These are phyloP conservation scores for Leucoagaricus sp. DNA, from an alignment of 1,284 basidiomycete species.

Conservation along the genomic window DNA sequence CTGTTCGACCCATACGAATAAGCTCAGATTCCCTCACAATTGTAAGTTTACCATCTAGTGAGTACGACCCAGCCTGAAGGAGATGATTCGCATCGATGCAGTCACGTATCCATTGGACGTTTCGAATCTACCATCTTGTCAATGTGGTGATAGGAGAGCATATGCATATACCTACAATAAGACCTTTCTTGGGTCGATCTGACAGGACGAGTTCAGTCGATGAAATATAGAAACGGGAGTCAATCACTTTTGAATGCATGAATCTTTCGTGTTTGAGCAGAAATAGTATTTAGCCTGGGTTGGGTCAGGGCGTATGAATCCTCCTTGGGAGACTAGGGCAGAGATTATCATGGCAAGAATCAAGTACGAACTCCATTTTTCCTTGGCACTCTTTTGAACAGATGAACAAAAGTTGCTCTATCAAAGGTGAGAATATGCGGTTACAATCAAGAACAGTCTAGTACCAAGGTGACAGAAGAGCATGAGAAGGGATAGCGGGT, in stretches of 20 bases:
- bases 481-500: neutral
- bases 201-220: neutral
- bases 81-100: slow-evolving; percentile 42
- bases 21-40: too few relatives aligned
- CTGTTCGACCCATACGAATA: neutral
- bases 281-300: slow-evolving; percentile 39
- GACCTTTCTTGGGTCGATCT: neutral
- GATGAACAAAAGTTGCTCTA: slow-evolving; percentile 4
- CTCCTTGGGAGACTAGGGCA: slow-evolving; percentile 36
- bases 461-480: slow-evolving; percentile 6
- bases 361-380: neutral
- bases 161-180: slow-evolving; percentile 16
- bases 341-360: neutral
- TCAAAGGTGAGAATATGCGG: neutral
- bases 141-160: neutral
- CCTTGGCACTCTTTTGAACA: neutral
- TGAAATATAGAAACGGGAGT: neutral
- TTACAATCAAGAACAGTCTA: neutral
- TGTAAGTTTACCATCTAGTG: slow-evolving; percentile 48
- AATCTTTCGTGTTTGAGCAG: slow-evolving; percentile 37
- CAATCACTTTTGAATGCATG: slow-evolving; percentile 35
- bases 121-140: slow-evolving; percentile 20
- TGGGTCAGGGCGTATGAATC: slow-evolving; percentile 32
- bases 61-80: slow-evolving; percentile 45
- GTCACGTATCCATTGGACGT: slow-evolving; percentile 43